Evolutionary conservation across 2,329 filamentous ascomycete species (phyloP).

Genomic region (Corinectria fuckeliana): DNA sequence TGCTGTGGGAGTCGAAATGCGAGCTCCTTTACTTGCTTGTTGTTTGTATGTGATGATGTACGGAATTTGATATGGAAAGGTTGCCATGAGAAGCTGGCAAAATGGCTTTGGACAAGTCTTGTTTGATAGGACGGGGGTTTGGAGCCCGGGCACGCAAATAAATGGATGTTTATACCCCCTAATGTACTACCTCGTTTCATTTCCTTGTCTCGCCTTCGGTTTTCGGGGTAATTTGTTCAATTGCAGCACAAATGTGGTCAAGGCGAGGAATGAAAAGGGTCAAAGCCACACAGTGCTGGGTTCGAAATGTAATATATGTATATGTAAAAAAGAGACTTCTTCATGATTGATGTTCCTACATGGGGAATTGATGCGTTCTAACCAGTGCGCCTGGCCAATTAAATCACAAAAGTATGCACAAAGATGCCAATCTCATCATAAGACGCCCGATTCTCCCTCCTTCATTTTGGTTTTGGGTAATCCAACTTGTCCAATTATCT

Average conservation of each 20-base stretch:
- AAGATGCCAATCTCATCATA: slow-evolving; percentile 20
- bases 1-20: slow-evolving; percentile 2
- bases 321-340: slow-evolving; percentile 9
- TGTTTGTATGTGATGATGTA: background rate
- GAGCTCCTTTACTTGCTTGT: background rate
- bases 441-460: slow-evolving; percentile 15
- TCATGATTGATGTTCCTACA: slow-evolving; percentile 18
- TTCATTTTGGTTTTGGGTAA: slow-evolving; percentile 9
- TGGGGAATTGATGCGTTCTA: slow-evolving; percentile 13
- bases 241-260: background rate
- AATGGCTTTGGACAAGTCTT: background rate
- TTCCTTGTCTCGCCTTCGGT: background rate
- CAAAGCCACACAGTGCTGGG: background rate
- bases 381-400: slow-evolving; percentile 25
- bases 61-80: slow-evolving; percentile 7
- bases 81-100: background rate
- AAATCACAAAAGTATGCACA: slow-evolving; percentile 14
- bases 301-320: background rate
- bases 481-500: background rate
- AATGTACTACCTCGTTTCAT: background rate
- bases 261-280: background rate
- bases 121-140: background rate
- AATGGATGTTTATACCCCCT: slow-evolving; percentile 6
- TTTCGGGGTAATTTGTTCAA: background rate
- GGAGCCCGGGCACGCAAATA: background rate